Base-by-base conservation (phyloP, 495 filamentous ascomycete species). In the Aspergillus saccharolyticus region DNA sequence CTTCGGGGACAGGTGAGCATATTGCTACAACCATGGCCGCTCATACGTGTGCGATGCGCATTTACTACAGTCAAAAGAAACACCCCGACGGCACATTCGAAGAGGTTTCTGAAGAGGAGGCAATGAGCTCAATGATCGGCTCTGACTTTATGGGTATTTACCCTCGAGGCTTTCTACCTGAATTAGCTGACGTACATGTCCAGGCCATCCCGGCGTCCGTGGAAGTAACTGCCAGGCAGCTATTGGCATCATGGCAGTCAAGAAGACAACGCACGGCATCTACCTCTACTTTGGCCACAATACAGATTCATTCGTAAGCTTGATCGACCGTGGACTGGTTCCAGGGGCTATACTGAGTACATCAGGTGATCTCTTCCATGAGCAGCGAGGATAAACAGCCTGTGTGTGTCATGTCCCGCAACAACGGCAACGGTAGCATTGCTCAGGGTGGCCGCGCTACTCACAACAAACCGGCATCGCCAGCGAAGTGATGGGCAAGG, bases 1-100 rank as follows among this genome's bases (percentile, higher is more conserved):
- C 89, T 16, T 95, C 90, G 62, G 94, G 94, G 25, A 98, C 94
- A 4, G 94, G 94, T 39, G 94, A 98, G 75, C 94, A 97, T 65
- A 97, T 98, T 84, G 90, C 91, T 6, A 93, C 93, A 1, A 93
- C 90, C 0, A 79, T 90, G 74, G 91, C 90, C 14, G 91, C 91
- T 0, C 81, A 81, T 42, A 86, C 83, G 50, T 92, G 90, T 68
- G 88, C 90, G 2, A 84, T 85, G 46, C 82, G 90, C 0, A 69
- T 97, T 16, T 93, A 88, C 63, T 82, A 86, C 53, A 77, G 79
- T 44, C 82, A 82, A 17, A 80, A 79, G 30, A 85, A 80, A 56
- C 77, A 76, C 15, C 68, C 73, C 6, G 79, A 77, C 14, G 90
- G 89, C 16, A 69, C 67, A 2, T 83, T 86, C n/a, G 74, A 81